Conservation (phyloP, 2,329 filamentous ascomycete genomes). For the Trichoderma atroviride region DNA sequence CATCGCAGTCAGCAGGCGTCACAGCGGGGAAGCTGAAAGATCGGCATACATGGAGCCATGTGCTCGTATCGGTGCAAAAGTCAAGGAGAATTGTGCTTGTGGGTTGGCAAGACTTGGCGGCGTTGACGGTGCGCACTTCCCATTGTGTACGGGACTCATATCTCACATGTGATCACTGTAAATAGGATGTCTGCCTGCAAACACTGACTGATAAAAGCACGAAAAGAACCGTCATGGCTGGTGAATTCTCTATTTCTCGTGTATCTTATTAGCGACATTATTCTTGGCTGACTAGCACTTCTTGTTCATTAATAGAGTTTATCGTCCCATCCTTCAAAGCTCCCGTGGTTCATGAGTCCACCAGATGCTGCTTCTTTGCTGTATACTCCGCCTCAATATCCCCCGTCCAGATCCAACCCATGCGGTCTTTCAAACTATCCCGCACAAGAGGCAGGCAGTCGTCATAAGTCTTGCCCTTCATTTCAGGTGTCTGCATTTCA, state of each 20-base stretch:
- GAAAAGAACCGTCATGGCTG: neutral
- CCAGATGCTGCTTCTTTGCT: neutral
- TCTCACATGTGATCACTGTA: neutral
- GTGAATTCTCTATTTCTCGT: neutral
- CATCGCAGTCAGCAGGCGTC: neutral
- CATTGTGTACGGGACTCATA: neutral
- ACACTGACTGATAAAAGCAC: neutral
- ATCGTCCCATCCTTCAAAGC: neutral
- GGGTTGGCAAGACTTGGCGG: neutral
- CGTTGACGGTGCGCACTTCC: neutral
- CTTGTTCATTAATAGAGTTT: neutral
- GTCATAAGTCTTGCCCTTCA: constrained; percentile 10
- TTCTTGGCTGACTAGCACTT: constrained; percentile 3
- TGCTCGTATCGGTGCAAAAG: neutral
- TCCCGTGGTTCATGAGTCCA: neutral
- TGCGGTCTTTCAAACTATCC: constrained; percentile 17
- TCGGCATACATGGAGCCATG: neutral
- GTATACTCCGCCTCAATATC: constrained; percentile 19
- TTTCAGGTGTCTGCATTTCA: constrained; percentile 14
- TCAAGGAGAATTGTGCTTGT: neutral
- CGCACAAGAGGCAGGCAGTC: constrained; percentile 10
- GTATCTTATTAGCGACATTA: neutral
- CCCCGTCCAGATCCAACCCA: constrained; percentile 17
- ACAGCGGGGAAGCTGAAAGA: constrained; percentile 6
- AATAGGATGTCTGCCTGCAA: neutral